Percentiles rank a stretch among this genome's conserved stretches.
Evolutionary conservation across 345 rosid species (phyloP).

Genomic region (Leavenworthia alabamica): DNA sequence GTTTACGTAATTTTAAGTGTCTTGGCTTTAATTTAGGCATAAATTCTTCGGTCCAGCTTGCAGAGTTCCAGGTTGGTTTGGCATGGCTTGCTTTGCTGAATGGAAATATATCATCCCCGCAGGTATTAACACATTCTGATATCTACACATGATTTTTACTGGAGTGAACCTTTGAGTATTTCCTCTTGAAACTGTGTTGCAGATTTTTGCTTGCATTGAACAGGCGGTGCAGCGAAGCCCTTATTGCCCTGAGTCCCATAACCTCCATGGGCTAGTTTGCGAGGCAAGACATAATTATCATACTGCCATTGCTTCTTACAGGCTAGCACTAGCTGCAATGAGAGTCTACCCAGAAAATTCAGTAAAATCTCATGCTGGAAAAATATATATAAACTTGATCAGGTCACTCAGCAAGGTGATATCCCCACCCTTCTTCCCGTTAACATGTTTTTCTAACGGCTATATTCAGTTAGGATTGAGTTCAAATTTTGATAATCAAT

Average conservation of each 20-base stretch:
- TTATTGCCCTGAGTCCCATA: slow-evolving; percentile 73
- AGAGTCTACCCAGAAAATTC: slow-evolving; percentile 31
- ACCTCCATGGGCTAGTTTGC: slow-evolving; percentile 70
- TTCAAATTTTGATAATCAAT: not conserved
- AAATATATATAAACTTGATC: slow-evolving; percentile 68
- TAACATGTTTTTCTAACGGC: not conserved
- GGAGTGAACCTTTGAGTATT: not conserved
- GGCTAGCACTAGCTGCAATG: slow-evolving; percentile 52
- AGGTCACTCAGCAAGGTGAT: slow-evolving; percentile 70
- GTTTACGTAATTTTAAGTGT: not conserved
- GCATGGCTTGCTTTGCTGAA: slow-evolving; percentile 69
- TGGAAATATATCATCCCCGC: slow-evolving; percentile 67
- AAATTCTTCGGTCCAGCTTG: slow-evolving; percentile 50
- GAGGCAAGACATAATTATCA: slow-evolving; percentile 68
- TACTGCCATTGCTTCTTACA: slow-evolving; percentile 60
- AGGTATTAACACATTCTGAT: slow-evolving; percentile 37
- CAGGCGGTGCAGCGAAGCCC: slow-evolving; percentile 90
- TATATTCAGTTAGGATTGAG: not conserved
- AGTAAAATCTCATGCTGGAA: slow-evolving; percentile 43
- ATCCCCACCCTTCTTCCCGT: slow-evolving; percentile 8
- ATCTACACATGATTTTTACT: not conserved
- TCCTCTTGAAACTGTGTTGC: slow-evolving; percentile 22
- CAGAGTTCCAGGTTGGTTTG: slow-evolving; percentile 90
- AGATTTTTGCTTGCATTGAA: slow-evolving; percentile 82
- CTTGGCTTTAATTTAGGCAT: slow-evolving; percentile 17